Percentiles rank a stretch among this genome's conserved stretches.
phyloP scores from a whole-genome alignment of 805 yeast genomes.

The Wickerhamiella brachini region DNA sequence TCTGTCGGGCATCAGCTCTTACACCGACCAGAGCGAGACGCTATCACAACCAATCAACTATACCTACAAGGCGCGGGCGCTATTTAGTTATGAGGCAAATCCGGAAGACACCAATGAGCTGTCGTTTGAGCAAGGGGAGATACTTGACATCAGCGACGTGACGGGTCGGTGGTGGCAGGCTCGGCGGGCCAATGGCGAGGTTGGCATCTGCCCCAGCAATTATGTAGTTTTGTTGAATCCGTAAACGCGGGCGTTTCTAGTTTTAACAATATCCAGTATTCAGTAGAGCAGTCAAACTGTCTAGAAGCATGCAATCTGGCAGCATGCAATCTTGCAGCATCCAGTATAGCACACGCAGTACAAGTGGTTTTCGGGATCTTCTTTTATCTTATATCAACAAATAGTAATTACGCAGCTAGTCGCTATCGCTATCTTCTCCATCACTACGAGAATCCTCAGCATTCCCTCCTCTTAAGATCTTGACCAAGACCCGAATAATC shows the following conservation, averaged over 20 bases:
- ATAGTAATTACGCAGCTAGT: no score
- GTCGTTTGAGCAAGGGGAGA: conserved; percentile 79
- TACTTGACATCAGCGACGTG: conserved; percentile 82
- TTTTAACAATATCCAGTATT: no score
- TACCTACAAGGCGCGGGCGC: conserved; percentile 75
- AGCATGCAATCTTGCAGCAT: no score
- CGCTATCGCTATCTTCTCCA: conserved; percentile 38
- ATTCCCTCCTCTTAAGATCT: conserved; percentile 53
- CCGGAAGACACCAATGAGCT: conserved; percentile 89
- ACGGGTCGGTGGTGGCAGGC: conserved; percentile 99
- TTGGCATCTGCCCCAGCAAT: conserved; percentile 93
- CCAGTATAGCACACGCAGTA: no score
- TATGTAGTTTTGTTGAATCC: conserved; percentile 49
- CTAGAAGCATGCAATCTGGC: no score
- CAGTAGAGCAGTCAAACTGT: no score
- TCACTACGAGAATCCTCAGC: conserved; percentile 87
- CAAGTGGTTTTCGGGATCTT: no score
- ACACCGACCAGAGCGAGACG: conserved; percentile 6
- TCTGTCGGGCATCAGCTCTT: neutral
- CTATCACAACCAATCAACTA: conserved; percentile 30
- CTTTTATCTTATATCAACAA: no score
- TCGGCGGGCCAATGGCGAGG: conserved; percentile 73
- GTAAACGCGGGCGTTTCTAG: neutral
- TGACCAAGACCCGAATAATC: conserved; percentile 55
- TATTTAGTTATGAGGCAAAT: conserved; percentile 77